phyloP scores from a whole-genome alignment of 768 basidiomycete genomes.

The Agaricus bisporus region DNA sequence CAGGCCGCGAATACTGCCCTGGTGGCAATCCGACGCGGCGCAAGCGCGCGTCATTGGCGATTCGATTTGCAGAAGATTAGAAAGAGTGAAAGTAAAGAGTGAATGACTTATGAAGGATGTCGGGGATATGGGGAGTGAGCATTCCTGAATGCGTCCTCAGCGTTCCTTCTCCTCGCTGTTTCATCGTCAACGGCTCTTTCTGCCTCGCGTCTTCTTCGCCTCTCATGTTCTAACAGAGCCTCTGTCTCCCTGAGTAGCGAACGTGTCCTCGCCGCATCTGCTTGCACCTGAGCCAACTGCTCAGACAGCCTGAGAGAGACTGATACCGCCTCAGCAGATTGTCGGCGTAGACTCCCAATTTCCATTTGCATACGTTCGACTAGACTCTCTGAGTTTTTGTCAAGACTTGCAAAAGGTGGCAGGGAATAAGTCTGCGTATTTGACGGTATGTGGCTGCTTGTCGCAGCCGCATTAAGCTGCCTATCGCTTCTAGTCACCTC shows the following conservation, averaged over 20 bases:
- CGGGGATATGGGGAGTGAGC: conserved; percentile 1
- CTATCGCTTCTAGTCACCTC: conserved; percentile 30
- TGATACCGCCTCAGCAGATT: conserved; percentile 63
- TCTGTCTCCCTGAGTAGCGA: conserved; percentile 51
- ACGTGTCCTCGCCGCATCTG: conserved; percentile 51
- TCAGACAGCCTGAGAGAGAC: conserved; percentile 61
- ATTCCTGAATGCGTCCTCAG: conserved; percentile 20
- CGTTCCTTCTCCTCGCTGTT: conserved; percentile 17
- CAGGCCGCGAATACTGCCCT: not conserved
- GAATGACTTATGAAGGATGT: conserved; percentile 3
- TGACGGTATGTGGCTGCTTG: conserved; percentile 13
- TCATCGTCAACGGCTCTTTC: conserved; percentile 37
- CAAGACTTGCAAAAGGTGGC: conserved; percentile 36
- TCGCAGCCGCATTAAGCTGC: not conserved
- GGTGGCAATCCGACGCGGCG: too few relatives aligned
- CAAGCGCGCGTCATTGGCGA: not conserved
- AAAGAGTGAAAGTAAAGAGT: not conserved
- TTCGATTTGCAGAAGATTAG: too few relatives aligned
- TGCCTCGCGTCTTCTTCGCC: conserved; percentile 42
- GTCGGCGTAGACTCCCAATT: conserved; percentile 54
- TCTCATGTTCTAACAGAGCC: conserved; percentile 51
- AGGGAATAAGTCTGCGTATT: conserved; percentile 30
- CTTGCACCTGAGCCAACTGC: conserved; percentile 60
- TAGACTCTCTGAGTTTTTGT: conserved; percentile 30
- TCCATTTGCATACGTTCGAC: conserved; percentile 65